Evolutionary conservation across 768 basidiomycete genomes (phyloP).

Genomic region (Xanthoconium stramineum): DNA sequence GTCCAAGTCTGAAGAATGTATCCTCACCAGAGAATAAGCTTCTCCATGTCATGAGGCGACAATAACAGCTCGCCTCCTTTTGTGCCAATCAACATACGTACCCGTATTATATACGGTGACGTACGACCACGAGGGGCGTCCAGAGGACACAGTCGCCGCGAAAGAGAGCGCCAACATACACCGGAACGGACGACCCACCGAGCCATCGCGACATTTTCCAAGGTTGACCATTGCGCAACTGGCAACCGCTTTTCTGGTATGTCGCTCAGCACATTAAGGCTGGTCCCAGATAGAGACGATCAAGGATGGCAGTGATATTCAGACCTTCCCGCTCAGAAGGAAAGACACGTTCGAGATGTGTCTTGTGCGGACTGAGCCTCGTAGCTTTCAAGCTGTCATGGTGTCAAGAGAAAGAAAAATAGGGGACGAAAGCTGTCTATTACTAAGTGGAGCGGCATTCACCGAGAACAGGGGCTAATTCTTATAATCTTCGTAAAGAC

Average conservation of each 20-base stretch:
- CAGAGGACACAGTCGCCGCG: constrained; percentile 14
- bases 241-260: constrained; percentile 30
- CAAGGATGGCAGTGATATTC: constrained; percentile 26
- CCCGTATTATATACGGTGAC: no score
- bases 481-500: no score
- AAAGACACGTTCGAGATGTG: constrained; percentile 14
- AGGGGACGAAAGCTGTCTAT: neutral
- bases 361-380: constrained; percentile 29
- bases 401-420: neutral
- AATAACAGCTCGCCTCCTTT: no score
- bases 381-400: constrained; percentile 30
- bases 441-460: neutral
- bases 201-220: constrained; percentile 29
- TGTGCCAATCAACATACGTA: no score
- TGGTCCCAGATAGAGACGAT: constrained; percentile 28
- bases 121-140: neutral
- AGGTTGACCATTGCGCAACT: constrained; percentile 15
- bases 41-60: no score
- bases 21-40: neutral
- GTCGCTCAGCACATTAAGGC: constrained; percentile 26
- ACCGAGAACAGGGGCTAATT: neutral
- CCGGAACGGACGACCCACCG: constrained; percentile 15
- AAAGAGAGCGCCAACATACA: constrained; percentile 18
- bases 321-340: constrained; percentile 32
- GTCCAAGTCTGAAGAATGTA: no score